Evolutionary conservation across 768 basidiomycete genomes (phyloP), one percentile per base, ranked within the genome.

Genomic region (Podaxis carcinomalis): DNA sequence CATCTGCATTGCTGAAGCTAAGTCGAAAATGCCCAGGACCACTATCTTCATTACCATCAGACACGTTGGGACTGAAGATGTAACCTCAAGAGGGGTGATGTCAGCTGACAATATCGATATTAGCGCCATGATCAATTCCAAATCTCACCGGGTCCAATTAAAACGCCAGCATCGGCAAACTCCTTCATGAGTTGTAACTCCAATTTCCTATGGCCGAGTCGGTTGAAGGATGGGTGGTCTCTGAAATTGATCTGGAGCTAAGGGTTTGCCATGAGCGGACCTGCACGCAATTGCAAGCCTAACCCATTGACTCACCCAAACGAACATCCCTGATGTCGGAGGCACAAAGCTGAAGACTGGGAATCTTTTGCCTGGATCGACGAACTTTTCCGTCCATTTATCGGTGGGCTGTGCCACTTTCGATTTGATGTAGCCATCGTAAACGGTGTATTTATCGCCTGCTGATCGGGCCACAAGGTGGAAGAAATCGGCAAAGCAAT

Each of bases 311-410:
- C 79, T 56, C 68, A 85, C 85, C 87, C 87, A 89, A 35, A 87
- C 64, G 72, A 92, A 93, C 92, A 93, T 95, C 6, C 92, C 92
- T n/a, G 88, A 80, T 1, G 82, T 81, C 0, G 92, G 91, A 11
- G 90, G 88, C 1, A 90, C 81, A 68, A 92, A 88, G 51, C 52
- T 61, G 83, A 85, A 64, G 92, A 81, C 62, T 88, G 67, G 23
- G 78, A 68, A 9, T 65, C 21, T 14, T 25, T 36, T 49, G 28
- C 35, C 40, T 16, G 59, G 59, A 36, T 52, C 58, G 23, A 55
- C 51, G 7, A 55, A 58, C 40, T 56, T 53, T 61, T 69, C 68
- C 51, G 66, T 59, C 49, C 57, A 56, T 36, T 56, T 35, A 50
- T 59, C 55, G 13, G 28, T 42, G 9, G 50, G 35, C 2, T 47